Evolutionary conservation across 345 rosid species (phyloP).

Genomic region (Camelina sativa): DNA sequence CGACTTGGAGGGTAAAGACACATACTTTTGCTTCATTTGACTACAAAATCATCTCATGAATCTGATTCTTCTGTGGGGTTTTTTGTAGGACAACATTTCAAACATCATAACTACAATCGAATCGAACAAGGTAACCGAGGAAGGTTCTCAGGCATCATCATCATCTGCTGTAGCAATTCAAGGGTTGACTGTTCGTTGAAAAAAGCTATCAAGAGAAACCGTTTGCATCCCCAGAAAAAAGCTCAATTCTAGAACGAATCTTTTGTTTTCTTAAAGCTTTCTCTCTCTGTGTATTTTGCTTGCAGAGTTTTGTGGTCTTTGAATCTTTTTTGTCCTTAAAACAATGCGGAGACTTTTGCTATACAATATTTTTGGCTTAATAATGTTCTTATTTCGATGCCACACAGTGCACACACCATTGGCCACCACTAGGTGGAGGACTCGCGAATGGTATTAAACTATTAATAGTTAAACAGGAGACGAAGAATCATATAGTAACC

Average conservation of each 20-base stretch:
- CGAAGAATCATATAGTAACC: neutral
- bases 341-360: slow-evolving; percentile 29
- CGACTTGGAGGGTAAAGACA: slow-evolving; percentile 72
- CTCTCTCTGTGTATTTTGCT: slow-evolving; percentile 17
- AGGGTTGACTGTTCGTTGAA: slow-evolving; percentile 62
- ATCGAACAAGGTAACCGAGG: slow-evolving; percentile 84
- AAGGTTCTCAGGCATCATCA: slow-evolving; percentile 72
- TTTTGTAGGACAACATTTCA: slow-evolving; percentile 69
- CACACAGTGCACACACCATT: neutral
- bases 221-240: slow-evolving; percentile 25
- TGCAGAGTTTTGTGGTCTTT: slow-evolving; percentile 29
- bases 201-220: neutral
- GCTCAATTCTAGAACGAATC: slow-evolving; percentile 19
- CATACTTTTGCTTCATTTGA: neutral
- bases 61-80: slow-evolving; percentile 5
- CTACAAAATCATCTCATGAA: slow-evolving; percentile 3
- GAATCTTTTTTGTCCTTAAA: slow-evolving; percentile 33
- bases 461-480: neutral
- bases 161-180: slow-evolving; percentile 44
- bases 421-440: neutral
- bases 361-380: slow-evolving; percentile 19
- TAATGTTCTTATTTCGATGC: slow-evolving; percentile 9
- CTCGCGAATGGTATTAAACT: neutral
- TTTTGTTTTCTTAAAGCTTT: slow-evolving; percentile 10
- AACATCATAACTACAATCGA: slow-evolving; percentile 79